Conservation (phyloP, 2,329 filamentous ascomycete genomes). For the Stenocarpella maydis region DNA sequence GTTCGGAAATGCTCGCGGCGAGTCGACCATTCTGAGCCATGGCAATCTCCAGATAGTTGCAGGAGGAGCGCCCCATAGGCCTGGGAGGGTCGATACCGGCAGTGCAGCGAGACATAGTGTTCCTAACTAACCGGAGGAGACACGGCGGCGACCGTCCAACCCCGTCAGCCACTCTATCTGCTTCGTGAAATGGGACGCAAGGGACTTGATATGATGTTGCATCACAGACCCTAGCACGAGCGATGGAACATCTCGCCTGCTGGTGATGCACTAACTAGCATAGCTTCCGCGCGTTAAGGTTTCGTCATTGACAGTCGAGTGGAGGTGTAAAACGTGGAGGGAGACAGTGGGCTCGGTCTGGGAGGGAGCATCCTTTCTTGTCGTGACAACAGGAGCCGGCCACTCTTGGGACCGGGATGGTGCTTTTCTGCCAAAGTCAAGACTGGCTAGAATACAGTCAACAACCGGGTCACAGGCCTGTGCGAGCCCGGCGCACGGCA, state of each 20-base stretch:
- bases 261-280: constrained; percentile 17
- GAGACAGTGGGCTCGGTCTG: neutral
- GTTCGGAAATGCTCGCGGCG: neutral
- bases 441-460: constrained; percentile 16
- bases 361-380: neutral
- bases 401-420: constrained; percentile 2
- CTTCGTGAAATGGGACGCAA: constrained; percentile 7
- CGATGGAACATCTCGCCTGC: constrained; percentile 20
- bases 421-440: constrained; percentile 14
- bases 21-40: neutral
- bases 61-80: neutral
- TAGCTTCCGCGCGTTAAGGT: constrained; percentile 25
- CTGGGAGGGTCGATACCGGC: neutral
- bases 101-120: neutral
- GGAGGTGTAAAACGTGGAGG: constrained; percentile 22
- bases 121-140: neutral
- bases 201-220: constrained; percentile 23
- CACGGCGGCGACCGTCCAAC: neutral
- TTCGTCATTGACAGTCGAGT: constrained; percentile 19
- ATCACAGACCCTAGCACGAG: constrained; percentile 21
- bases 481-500: constrained; percentile 11
- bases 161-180: constrained; percentile 6
- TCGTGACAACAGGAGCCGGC: neutral
- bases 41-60: neutral
- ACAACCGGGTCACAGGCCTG: constrained; percentile 15